These are phyloP conservation scores for Vaccinium darrowii DNA, from an alignment of 148 eudicot genomes.

Conservation along the genomic window DNA sequence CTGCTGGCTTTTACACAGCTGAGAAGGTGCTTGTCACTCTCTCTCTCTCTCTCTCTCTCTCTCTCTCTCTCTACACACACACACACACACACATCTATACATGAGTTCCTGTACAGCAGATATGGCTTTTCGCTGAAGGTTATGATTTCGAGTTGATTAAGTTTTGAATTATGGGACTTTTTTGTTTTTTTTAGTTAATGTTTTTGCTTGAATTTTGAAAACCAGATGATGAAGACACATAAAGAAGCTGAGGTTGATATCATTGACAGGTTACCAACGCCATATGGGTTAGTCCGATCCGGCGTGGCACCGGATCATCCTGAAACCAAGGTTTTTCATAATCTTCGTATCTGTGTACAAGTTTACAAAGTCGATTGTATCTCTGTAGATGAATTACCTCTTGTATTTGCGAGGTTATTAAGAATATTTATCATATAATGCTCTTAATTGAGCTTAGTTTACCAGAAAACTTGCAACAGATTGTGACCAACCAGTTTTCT, in stretches of 20 bases:
- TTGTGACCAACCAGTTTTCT: conserved; percentile 84
- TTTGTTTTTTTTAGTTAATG: neutral
- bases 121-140: neutral
- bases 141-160: conserved; percentile 1
- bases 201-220: conserved; percentile 8
- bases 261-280: conserved; percentile 83
- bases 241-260: conserved; percentile 76
- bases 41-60: neutral
- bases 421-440: conserved; percentile 6
- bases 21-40: conserved; percentile 54
- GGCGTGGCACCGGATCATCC: conserved; percentile 99
- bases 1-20: conserved; percentile 91
- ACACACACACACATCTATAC: neutral
- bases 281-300: conserved; percentile 84
- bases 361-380: neutral
- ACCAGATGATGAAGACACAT: conserved; percentile 81
- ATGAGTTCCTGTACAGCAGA: neutral
- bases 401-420: neutral
- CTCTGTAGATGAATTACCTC: conserved; percentile 13
- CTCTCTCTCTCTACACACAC: neutral
- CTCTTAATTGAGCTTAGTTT: conserved; percentile 42
- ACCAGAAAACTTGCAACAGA: conserved; percentile 69
- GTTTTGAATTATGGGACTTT: neutral
- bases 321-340: conserved; percentile 68
- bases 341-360: neutral